Base-by-base conservation (phyloP, 441 rosid species). In the Croton laevigatus region DNA sequence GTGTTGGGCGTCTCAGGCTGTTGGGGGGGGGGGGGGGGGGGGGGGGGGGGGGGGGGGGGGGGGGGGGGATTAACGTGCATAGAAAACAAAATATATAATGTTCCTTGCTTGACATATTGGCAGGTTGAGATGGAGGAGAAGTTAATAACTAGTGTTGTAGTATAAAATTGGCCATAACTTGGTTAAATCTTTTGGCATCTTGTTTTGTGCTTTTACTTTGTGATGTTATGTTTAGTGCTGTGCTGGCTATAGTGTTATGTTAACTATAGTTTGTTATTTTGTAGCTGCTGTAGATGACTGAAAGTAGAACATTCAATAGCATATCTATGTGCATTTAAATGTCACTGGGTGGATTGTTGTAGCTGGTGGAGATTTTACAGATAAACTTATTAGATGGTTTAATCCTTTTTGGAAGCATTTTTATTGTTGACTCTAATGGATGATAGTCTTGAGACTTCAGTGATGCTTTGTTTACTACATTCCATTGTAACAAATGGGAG, bases 51-150 rank as follows among this genome's bases (percentile, higher is more conserved):
- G 59, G 52, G 52, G 13, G 12, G 16, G 1, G 22, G 6, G 0
- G 22, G 55, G 22, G 3, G 51, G 6, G 51, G 17, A 14, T n/a
- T n/a, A n/a, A 3, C 16, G 12, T 17, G 55, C 8, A 8, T 2
- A 12, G 22, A 12, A 4, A 55, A 0, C 16, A 55, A 8, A 22
- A 22, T 4, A 14, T 60, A 19, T 61, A 38, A 19, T 20, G 51
- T 62, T 32, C 46, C 46, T n/a, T 60, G 23, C 65, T 37, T 60
- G 27, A 38, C 44, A n/a, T 60, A 37, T 61, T 61, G 65, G 65
- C 19, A n/a, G 48, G 12, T n/a, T 61, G 14, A 61, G 22, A 22
- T 5, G 4, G 32, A 38, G 32, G 65, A 38, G 40, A 38, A 8
- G 19, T 61, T 61, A 9, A 19, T 38, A 19, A 2, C 32, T 61